Percentiles rank a stretch among this genome's conserved stretches.
phyloP scores from a whole-genome alignment of 2,329 filamentous ascomycete genomes.

The Penicillium decumbens region DNA sequence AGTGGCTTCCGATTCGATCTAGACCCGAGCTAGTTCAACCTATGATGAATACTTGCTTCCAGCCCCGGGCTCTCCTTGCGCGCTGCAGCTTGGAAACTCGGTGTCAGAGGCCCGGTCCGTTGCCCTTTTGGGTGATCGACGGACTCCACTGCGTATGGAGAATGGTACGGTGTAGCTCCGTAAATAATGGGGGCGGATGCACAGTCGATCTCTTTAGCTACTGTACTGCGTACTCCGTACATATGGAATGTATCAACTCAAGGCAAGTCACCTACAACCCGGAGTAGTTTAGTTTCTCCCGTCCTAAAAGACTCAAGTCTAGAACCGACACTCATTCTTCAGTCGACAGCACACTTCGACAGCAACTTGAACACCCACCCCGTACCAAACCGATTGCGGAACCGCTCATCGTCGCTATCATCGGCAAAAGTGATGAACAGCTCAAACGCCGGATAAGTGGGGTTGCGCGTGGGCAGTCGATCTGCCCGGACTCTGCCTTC shows the following conservation, averaged over 20 bases:
- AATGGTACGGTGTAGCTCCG: neutral
- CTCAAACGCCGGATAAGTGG: slow-evolving; percentile 76
- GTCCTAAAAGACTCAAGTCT: neutral
- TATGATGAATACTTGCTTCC: neutral
- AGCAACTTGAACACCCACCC: slow-evolving; percentile 70
- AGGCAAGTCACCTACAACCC: neutral
- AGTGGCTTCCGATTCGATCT: neutral
- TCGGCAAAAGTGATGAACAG: slow-evolving; percentile 78
- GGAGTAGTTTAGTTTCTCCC: neutral
- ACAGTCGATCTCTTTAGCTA: slow-evolving; percentile 17
- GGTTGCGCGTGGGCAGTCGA: slow-evolving; percentile 72
- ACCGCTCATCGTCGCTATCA: slow-evolving; percentile 55
- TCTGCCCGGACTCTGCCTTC: slow-evolving; percentile 65
- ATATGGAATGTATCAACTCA: neutral
- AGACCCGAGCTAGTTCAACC: neutral
- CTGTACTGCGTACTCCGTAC: neutral
- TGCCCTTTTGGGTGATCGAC: slow-evolving; percentile 21
- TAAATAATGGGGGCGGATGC: neutral
- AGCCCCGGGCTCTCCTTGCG: slow-evolving; percentile 10
- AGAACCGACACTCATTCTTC: slow-evolving; percentile 60
- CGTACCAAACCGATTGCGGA: slow-evolving; percentile 58
- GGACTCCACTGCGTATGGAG: slow-evolving; percentile 5
- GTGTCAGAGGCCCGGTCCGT: slow-evolving; percentile 19
- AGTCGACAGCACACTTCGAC: slow-evolving; percentile 66
- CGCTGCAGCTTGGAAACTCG: slow-evolving; percentile 9